phyloP scores from a whole-genome alignment of 2,329 filamentous ascomycete species.

The Onygenales sp. region DNA sequence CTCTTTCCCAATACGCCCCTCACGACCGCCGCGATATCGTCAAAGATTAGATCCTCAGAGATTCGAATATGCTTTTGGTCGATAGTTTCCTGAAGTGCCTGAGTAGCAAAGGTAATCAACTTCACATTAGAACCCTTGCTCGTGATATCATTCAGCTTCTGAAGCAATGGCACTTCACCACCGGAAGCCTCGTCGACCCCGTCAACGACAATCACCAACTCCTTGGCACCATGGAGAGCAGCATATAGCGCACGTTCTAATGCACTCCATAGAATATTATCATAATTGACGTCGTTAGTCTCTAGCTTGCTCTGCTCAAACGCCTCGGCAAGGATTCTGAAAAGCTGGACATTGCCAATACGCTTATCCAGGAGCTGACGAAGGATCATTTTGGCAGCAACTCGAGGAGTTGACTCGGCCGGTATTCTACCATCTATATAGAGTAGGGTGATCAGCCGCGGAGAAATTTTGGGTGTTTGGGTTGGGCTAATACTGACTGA shows the following conservation, averaged over 20 bases:
- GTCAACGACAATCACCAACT: slow-evolving; percentile 30
- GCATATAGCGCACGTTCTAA: slow-evolving; percentile 21
- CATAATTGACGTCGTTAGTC: slow-evolving; percentile 20
- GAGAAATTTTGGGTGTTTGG: background rate
- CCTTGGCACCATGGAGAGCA: slow-evolving; percentile 21
- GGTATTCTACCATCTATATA: slow-evolving; percentile 19
- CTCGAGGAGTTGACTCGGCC: slow-evolving; percentile 20
- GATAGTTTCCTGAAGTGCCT: slow-evolving; percentile 10
- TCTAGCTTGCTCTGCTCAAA: slow-evolving; percentile 18
- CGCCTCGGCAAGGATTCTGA: slow-evolving; percentile 25
- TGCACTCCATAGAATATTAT: slow-evolving; percentile 27
- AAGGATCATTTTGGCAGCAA: slow-evolving; percentile 27
- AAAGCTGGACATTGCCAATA: slow-evolving; percentile 30
- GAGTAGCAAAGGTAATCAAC: slow-evolving; percentile 22
- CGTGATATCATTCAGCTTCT: slow-evolving; percentile 18
- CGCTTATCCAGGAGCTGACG: slow-evolving; percentile 29
- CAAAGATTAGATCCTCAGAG: slow-evolving; percentile 24
- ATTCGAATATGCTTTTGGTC: slow-evolving; percentile 17
- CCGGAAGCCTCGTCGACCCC: slow-evolving; percentile 27
- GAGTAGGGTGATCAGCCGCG: background rate
- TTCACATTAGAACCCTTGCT: slow-evolving; percentile 17
- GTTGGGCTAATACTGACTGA: slow-evolving; percentile 11
- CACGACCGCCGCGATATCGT: slow-evolving; percentile 27
- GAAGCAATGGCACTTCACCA: slow-evolving; percentile 20
- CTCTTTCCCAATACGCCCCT: slow-evolving; percentile 18